Evolutionary conservation across 2,329 filamentous ascomycete genomes (phyloP), one percentile per base, ranked within the genome.

Genomic region (Alternaria panax): DNA sequence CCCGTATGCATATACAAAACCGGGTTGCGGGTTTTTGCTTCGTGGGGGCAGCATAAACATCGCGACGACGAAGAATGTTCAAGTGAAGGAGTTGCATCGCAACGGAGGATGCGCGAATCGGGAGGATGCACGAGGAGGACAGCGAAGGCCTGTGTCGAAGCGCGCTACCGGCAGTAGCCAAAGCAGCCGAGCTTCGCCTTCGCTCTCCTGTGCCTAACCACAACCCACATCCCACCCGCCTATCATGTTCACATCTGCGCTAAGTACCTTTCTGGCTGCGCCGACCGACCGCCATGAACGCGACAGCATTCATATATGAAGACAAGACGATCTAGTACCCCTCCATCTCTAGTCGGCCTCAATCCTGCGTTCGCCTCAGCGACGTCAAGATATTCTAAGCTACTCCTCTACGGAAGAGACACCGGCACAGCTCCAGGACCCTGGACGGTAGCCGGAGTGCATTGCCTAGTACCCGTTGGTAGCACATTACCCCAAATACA

Each of bases 1-100:
- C 51, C 40, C 32, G 38, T 16, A 12, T 25, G 57, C 57, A 62
- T 67, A 32, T 64, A 64, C 42, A n/a, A 43, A 47, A 60, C 60
- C 63, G 22, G 64, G 64, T 65, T 50, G 24, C 27, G 55, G 62
- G 64, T 40, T 55, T 25, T 63, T 59, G 64, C 62, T 55, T 60
- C 32, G 46, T 53, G 47, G 50, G 46, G 41, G 40, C 36, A 22
- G 16, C 38, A 34, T 9, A 12, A 20, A 36, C 34, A 36, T 20
- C 22, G 25, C 18, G 16, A 52, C 27, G 5, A 24, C 28, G 14
- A 46, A 36, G 22, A n/a, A 32, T 18, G 18, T 34, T 5, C 1
- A 12, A 54, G 32, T 36, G 34, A 22, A 32, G 4, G 16, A 2
- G 9, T 43, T 24, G 36, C 14, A 25, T 38, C n/a, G 24, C 30